Evolutionary conservation across 2,329 filamentous ascomycete genomes (phyloP).

Genomic region (Trichoderma sp.): DNA sequence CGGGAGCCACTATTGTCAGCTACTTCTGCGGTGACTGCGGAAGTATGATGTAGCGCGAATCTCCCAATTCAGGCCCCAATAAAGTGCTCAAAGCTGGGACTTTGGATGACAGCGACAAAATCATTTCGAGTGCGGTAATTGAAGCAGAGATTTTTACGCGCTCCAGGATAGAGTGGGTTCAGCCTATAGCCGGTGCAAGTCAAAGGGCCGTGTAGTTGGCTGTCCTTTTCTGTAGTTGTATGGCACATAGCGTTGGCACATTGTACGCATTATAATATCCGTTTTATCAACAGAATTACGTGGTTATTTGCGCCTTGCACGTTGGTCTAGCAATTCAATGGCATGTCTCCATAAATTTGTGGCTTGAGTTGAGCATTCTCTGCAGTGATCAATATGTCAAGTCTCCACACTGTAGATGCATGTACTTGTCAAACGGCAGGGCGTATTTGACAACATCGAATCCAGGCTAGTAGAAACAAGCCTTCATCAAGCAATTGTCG

Average conservation of each 20-base stretch:
- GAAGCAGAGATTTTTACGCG: not conserved
- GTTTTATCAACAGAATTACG: no score
- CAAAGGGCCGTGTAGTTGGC: not conserved
- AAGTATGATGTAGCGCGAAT: not conserved
- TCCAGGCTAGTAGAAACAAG: not conserved
- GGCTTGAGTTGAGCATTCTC: not conserved
- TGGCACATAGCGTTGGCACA: not conserved
- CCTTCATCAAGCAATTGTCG: not conserved
- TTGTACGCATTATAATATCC: not conserved
- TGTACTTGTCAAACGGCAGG: not conserved
- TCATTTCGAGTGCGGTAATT: not conserved
- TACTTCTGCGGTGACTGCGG: slow-evolving; percentile 1
- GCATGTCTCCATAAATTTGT: not conserved
- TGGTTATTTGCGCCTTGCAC: not conserved
- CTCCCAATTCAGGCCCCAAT: not conserved
- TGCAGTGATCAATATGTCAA: not conserved
- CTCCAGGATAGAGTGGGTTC: slow-evolving; percentile 5
- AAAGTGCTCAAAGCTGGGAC: slow-evolving; percentile 8
- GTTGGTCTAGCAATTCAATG: not conserved
- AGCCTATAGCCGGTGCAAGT: not conserved
- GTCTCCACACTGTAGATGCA: not conserved
- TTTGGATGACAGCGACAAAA: not conserved
- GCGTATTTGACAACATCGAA: not conserved
- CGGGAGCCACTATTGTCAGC: not conserved
- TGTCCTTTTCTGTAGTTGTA: not conserved